Conservation (phyloP, 495 filamentous ascomycete species). For the Hypoxylon fuscum region DNA sequence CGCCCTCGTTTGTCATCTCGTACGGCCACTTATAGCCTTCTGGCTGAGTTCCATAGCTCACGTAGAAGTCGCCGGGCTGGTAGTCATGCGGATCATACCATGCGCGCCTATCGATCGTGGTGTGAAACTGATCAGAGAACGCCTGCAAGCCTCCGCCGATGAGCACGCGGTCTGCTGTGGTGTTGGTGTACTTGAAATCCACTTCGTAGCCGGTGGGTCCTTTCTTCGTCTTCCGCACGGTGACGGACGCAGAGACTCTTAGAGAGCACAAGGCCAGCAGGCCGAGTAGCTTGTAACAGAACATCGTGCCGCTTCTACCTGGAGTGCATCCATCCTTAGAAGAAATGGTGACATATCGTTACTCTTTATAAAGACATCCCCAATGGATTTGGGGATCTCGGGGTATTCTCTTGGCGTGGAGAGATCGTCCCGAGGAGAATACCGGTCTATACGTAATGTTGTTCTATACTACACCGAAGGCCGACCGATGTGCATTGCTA, state of each 20-base stretch:
- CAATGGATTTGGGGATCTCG: not conserved
- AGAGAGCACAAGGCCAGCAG: slow-evolving; percentile 19
- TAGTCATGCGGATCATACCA: slow-evolving; percentile 44
- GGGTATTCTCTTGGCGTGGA: not conserved
- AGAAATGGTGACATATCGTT: not conserved
- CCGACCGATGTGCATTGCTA: slow-evolving; percentile 12
- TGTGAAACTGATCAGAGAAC: slow-evolving; percentile 46
- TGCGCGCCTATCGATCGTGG: slow-evolving; percentile 33
- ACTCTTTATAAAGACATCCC: not conserved
- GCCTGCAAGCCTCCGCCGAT: slow-evolving; percentile 44
- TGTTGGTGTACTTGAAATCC: slow-evolving; percentile 46
- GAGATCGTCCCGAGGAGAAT: slow-evolving; percentile 18
- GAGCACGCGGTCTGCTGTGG: slow-evolving; percentile 41
- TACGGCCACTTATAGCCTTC: slow-evolving; percentile 45
- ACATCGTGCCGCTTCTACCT: slow-evolving; percentile 19
- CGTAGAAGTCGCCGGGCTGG: slow-evolving; percentile 44
- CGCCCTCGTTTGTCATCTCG: slow-evolving; percentile 40
- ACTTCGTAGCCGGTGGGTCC: slow-evolving; percentile 46
- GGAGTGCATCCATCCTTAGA: not conserved
- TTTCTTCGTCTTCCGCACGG: slow-evolving; percentile 43
- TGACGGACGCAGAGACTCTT: slow-evolving; percentile 41
- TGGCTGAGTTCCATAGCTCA: slow-evolving; percentile 31
- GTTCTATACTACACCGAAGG: not conserved
- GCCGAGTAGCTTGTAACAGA: not conserved
- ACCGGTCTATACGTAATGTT: slow-evolving; percentile 1